A percentile compares a stretch with the other conserved stretches of the same genome.
Conservation (phyloP, 768 basidiomycete genomes). For the Mycena albidolilacea region DNA sequence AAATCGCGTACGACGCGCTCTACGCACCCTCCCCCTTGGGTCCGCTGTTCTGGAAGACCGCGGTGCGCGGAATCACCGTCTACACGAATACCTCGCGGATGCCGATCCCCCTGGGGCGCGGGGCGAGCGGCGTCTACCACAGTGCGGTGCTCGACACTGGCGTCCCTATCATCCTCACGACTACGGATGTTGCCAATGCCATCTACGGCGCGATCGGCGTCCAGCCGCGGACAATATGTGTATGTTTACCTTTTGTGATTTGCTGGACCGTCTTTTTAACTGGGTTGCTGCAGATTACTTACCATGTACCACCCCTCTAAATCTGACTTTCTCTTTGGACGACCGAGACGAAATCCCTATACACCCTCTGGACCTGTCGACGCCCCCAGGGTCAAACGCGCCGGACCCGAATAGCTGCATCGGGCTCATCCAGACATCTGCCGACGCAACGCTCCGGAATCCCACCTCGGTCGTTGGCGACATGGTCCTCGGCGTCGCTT, state of each 20-base stretch:
- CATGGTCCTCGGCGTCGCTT: constrained; percentile 59
- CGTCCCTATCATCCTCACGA: constrained; percentile 76
- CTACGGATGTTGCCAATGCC: constrained; percentile 73
- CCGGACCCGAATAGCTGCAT: constrained; percentile 64
- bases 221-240: constrained; percentile 76
- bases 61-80: constrained; percentile 71
- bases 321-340: constrained; percentile 78
- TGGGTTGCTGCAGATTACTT: constrained; percentile 72
- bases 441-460: constrained; percentile 57
- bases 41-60: constrained; percentile 74
- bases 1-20: constrained; percentile 65
- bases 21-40: constrained; percentile 57
- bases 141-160: constrained; percentile 84
- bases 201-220: constrained; percentile 82
- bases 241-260: constrained; percentile 27
- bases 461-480: constrained; percentile 64
- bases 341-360: constrained; percentile 69
- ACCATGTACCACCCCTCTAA: constrained; percentile 79
- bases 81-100: constrained; percentile 50
- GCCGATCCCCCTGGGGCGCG: constrained; percentile 43
- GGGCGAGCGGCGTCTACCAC: constrained; percentile 57
- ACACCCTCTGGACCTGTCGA: constrained; percentile 83
- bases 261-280: constrained; percentile 13
- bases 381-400: constrained; percentile 59
- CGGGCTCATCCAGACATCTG: constrained; percentile 75